phyloP scores from a whole-genome alignment of 257 asterid species.

The Fraxinus quadrangulata region DNA sequence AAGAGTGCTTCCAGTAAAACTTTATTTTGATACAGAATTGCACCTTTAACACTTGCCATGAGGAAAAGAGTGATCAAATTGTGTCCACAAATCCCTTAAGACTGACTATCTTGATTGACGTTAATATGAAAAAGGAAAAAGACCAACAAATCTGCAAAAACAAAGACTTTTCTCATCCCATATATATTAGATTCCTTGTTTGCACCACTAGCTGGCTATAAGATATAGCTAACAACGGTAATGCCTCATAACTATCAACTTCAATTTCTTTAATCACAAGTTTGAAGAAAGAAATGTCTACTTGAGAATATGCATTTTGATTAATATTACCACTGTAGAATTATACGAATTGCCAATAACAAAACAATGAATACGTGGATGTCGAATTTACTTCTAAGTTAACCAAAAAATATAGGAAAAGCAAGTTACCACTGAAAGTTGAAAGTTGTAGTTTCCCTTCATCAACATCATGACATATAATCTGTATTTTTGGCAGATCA shows the following conservation, averaged over 20 bases:
- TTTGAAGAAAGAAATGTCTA: constrained; percentile 9
- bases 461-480: constrained; percentile 55
- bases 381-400: background rate
- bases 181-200: constrained; percentile 13
- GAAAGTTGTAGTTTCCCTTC: constrained; percentile 44
- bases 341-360: background rate
- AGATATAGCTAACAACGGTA: background rate
- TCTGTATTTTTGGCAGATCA: constrained; percentile 73
- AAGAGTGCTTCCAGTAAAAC: background rate
- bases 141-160: background rate
- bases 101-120: constrained; percentile 6
- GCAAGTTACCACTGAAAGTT: constrained; percentile 51
- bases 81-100: constrained; percentile 6
- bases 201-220: constrained; percentile 6
- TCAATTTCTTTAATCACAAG: constrained; percentile 17
- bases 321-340: constrained; percentile 15
- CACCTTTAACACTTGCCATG: background rate
- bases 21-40: constrained; percentile 4
- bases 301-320: constrained; percentile 18
- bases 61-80: background rate
- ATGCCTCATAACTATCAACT: constrained; percentile 16
- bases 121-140: background rate
- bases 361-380: constrained; percentile 12
- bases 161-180: background rate
- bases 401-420: constrained; percentile 22